A percentile compares a stretch with the other conserved stretches of the same genome.
These are phyloP conservation scores for Phytophthora gonapodyides DNA, from an alignment of 352 stramenopile species.

Conservation along the genomic window DNA sequence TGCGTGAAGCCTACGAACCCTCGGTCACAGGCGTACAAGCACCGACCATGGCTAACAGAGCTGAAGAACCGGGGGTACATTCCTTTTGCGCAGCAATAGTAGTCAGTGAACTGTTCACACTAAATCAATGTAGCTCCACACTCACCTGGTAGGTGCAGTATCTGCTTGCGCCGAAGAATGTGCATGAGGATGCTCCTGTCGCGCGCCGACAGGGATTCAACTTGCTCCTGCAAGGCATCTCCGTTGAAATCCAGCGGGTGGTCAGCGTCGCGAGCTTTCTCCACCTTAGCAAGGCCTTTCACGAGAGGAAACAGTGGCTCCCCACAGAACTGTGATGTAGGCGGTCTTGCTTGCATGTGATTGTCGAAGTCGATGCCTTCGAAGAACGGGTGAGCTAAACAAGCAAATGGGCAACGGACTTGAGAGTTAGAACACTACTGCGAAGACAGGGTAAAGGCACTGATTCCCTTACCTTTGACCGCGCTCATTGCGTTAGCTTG, in stretches of 20 bases:
- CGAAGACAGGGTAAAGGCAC: neutral
- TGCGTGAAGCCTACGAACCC: constrained; percentile 71
- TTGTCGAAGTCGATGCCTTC: constrained; percentile 62
- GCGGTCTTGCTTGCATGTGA: constrained; percentile 52
- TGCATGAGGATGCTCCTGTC: constrained; percentile 72
- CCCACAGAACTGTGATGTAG: constrained; percentile 48
- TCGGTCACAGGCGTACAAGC: constrained; percentile 55
- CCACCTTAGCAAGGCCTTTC: constrained; percentile 41
- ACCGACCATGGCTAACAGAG: constrained; percentile 51
- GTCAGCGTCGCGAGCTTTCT: constrained; percentile 36
- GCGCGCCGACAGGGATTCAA: constrained; percentile 36
- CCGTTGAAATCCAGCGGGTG: constrained; percentile 32
- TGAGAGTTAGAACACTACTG: neutral
- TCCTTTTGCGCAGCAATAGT: constrained; percentile 27
- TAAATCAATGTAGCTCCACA: neutral
- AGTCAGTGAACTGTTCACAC: constrained; percentile 11
- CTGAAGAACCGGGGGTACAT: constrained; percentile 80
- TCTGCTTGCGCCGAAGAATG: constrained; percentile 71
- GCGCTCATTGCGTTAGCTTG: constrained; percentile 38
- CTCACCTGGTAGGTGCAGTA: constrained; percentile 68
- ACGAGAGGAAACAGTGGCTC: constrained; percentile 51
- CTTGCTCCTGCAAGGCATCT: constrained; percentile 46
- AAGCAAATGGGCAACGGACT: constrained; percentile 3
- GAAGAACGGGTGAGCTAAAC: constrained; percentile 79
- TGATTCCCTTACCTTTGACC: constrained; percentile 59